phyloP scores from a whole-genome alignment of 2,329 filamentous ascomycete species.

The Coniosporium tulheliwenetii region DNA sequence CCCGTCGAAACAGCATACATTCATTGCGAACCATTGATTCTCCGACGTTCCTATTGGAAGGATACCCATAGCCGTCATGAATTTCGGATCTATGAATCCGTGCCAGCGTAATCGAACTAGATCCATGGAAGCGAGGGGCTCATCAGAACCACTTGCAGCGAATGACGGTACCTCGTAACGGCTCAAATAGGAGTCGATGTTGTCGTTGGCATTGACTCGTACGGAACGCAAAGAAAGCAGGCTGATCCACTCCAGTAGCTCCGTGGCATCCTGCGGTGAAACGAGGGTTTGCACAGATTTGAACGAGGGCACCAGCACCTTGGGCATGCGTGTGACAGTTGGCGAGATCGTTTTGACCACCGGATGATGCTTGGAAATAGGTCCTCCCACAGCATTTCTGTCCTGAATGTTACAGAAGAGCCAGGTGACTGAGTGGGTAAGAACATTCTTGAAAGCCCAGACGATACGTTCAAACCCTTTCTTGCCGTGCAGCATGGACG shows the following conservation, averaged over 20 bases:
- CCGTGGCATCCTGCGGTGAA: slow-evolving; percentile 47
- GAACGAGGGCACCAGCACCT: slow-evolving; percentile 15
- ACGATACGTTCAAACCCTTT: slow-evolving; percentile 65
- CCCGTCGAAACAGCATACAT: neutral
- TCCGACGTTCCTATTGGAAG: neutral
- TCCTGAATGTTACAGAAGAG: slow-evolving; percentile 51
- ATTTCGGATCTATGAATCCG: neutral
- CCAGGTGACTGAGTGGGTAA: slow-evolving; percentile 56
- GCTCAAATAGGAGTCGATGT: slow-evolving; percentile 52
- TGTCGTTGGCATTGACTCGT: slow-evolving; percentile 41
- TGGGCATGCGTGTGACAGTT: slow-evolving; percentile 8
- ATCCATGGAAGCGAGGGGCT: neutral
- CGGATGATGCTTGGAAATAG: slow-evolving; percentile 16
- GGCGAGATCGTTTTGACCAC: slow-evolving; percentile 12
- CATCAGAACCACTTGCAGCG: slow-evolving; percentile 1
- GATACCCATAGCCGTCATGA: neutral
- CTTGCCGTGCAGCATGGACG: slow-evolving; percentile 69
- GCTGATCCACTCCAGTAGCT: slow-evolving; percentile 61
- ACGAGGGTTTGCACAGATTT: slow-evolving; percentile 19
- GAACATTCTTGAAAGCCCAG: slow-evolving; percentile 65
- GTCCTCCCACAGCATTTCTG: slow-evolving; percentile 14
- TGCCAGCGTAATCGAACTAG: neutral
- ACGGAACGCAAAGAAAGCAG: slow-evolving; percentile 51
- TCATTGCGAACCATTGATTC: neutral
- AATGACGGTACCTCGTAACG: slow-evolving; percentile 45